Evolutionary conservation across 805 yeast species (phyloP).

Genomic region (Saturnispora mendoncae): DNA sequence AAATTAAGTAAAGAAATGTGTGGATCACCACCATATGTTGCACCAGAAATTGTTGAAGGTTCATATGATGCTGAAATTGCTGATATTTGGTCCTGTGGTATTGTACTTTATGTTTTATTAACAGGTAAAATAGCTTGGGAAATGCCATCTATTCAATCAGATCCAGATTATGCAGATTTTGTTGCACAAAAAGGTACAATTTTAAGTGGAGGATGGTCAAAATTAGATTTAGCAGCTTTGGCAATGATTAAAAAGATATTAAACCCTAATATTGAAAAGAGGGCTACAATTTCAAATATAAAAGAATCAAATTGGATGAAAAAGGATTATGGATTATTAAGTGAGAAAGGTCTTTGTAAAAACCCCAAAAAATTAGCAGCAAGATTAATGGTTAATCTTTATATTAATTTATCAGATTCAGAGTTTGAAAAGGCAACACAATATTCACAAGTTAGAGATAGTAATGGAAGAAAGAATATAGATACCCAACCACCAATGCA

Average conservation of each 20-base stretch:
- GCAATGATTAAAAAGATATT: slow-evolving; percentile 46
- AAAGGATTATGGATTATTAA: slow-evolving; percentile 34
- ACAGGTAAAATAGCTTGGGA: slow-evolving; percentile 71
- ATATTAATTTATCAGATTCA: slow-evolving; percentile 44
- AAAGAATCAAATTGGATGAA: slow-evolving; percentile 49
- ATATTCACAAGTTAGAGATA: slow-evolving; percentile 17
- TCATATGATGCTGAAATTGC: slow-evolving; percentile 47
- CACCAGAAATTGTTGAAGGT: slow-evolving; percentile 55
- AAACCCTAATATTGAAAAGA: slow-evolving; percentile 37
- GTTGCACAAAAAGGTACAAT: slow-evolving; percentile 39
- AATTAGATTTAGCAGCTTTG: slow-evolving; percentile 38
- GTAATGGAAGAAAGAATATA: slow-evolving; percentile 14
- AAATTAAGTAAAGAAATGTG: slow-evolving; percentile 45
- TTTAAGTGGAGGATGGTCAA: slow-evolving; percentile 45
- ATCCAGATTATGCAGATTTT: slow-evolving; percentile 32
- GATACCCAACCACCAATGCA: slow-evolving; percentile 41
- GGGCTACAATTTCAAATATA: slow-evolving; percentile 36
- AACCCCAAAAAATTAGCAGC: slow-evolving; percentile 46
- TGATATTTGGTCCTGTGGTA: slow-evolving; percentile 67
- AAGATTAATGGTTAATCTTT: slow-evolving; percentile 41
- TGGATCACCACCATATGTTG: slow-evolving; percentile 72
- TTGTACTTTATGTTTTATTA: slow-evolving; percentile 50
- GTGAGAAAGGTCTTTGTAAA: slow-evolving; percentile 40
- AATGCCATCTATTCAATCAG: slow-evolving; percentile 39
- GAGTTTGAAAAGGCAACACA: slow-evolving; percentile 29